Evolutionary conservation across 169 alveolate species (phyloP), one percentile per base, ranked within the genome.

Genomic region (Theileria equi): DNA sequence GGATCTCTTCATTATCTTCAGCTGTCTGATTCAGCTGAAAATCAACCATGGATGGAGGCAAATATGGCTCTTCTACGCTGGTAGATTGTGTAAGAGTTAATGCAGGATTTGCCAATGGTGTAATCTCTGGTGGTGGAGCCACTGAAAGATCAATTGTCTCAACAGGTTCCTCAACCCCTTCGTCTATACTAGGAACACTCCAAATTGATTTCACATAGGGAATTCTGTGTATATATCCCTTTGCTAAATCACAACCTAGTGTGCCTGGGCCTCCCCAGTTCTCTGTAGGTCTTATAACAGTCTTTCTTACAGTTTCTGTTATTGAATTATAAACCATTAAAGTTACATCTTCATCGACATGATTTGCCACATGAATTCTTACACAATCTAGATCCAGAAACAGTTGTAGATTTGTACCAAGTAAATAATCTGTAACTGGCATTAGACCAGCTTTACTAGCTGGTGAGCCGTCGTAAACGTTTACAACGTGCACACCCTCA

Each of bases 231-330:
- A 80, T 38, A 49, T 64, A 67, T 4, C 88, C 88, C 25, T 66
- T 66, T 16, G 72, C 87, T 17, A 84, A 43, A 35, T 80, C 84
- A 23, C 88, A 78, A 19, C 90, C 92, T 16, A 86, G 68, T 19
- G 88, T 68, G 25, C 89, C 91, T 16, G 43, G 43, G 17, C 88
- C 84, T 28, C 82, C 86, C 90, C 90, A 86, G 21, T 61, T 48
- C 6, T 43, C 28, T 26, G 64, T 43, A 5, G 71, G 84, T 3
- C 50, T 61, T 29, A 78, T 52, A 19, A 86, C 50, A 23, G 76
- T 47, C 40, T 50, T 81, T 43, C 92, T 40, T 5, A 86, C 68
- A 16, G 48, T 60, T 52, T 79, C 90, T 2, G 87, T 77, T 10
- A 52, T 48, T 13, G 50, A 41, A 50, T 81, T 86, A 47, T 86